phyloP scores from a whole-genome alignment of 805 yeast genomes.

The Naumovozyma baii region DNA sequence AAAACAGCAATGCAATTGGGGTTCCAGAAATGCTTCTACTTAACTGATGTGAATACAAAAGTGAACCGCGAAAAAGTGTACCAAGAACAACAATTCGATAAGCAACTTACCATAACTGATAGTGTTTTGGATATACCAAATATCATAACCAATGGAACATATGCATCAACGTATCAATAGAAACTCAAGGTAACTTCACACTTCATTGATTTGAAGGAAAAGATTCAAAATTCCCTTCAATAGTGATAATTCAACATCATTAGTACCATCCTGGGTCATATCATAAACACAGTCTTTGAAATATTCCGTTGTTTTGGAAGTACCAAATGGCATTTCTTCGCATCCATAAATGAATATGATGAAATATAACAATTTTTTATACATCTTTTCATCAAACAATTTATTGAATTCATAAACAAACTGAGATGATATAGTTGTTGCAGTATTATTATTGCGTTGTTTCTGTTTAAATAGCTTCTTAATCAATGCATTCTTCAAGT shows the following conservation, averaged over 20 bases:
- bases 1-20: slow-evolving; percentile 63
- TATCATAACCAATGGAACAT: too few species aligned
- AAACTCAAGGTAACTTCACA: too few species aligned
- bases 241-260: slow-evolving; percentile 22
- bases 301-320: slow-evolving; percentile 6
- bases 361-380: slow-evolving; percentile 20
- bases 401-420: slow-evolving; percentile 15
- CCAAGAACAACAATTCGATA: neutral
- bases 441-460: neutral
- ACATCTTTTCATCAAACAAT: slow-evolving; percentile 13
- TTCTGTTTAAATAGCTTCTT: slow-evolving; percentile 5
- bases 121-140: slow-evolving; percentile 48
- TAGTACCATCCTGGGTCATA: slow-evolving; percentile 11
- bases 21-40: slow-evolving; percentile 62
- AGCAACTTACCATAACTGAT: slow-evolving; percentile 32
- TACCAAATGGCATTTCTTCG: slow-evolving; percentile 14
- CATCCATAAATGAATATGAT: slow-evolving; percentile 20
- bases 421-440: neutral
- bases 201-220: slow-evolving; percentile 11
- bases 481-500: slow-evolving; percentile 10
- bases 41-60: slow-evolving; percentile 43
- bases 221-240: slow-evolving; percentile 16
- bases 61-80: too few species aligned
- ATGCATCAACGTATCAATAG: too few species aligned
- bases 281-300: slow-evolving; percentile 19